A percentile compares a stretch with the other conserved stretches of the same genome.
Conservation (phyloP, 176 grass and related monocot species). For the Guadua angustifolia region DNA sequence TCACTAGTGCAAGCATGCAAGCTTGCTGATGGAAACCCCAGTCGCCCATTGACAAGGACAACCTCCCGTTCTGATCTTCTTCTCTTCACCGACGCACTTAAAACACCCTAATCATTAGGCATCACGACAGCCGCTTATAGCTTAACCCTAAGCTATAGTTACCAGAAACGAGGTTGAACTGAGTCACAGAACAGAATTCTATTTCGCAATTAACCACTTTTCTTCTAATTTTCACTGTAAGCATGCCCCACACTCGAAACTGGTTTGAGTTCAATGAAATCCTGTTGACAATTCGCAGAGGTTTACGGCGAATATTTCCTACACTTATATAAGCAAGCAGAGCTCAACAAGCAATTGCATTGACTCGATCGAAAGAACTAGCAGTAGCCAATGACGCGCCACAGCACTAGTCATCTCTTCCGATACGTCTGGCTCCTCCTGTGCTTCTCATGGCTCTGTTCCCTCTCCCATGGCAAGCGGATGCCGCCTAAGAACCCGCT, state of each 20-base stretch:
- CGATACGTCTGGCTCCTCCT: not conserved
- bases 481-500: not conserved
- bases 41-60: constrained; percentile 33
- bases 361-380: not conserved
- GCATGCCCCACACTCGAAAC: no score
- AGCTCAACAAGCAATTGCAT: not conserved
- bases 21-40: not conserved
- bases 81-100: constrained; percentile 3
- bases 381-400: not conserved
- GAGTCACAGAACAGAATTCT: no score
- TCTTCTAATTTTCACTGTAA: no score
- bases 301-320: no score
- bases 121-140: no score
- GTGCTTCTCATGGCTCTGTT: not conserved
- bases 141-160: not conserved
- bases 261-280: no score
- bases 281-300: no score
- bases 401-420: not conserved
- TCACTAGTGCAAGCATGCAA: constrained; percentile 17
- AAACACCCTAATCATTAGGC: not conserved
- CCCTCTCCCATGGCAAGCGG: constrained; percentile 3
- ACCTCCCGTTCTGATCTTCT: not conserved
- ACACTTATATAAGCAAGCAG: not conserved
- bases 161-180: no score
- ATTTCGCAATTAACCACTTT: no score